Evolutionary conservation across 495 filamentous ascomycete species (phyloP), one percentile per base, ranked within the genome.

Genomic region (Trichoderma asperelloides): DNA sequence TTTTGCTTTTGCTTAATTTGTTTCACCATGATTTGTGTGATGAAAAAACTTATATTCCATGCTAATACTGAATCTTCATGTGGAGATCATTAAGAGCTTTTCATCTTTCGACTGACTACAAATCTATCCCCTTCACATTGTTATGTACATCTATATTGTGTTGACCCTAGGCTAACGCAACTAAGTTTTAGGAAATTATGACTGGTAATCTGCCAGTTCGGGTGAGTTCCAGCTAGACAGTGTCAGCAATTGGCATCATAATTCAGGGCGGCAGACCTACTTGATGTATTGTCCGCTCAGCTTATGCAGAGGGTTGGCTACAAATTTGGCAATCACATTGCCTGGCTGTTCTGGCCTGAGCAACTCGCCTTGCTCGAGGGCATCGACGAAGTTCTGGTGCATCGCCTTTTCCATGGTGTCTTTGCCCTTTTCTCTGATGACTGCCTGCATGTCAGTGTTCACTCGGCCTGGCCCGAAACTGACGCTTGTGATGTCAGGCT

Each of bases 91-190:
- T 84, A 86, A 81, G 89, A 86, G 79, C 89, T 95, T 96, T 96
- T 96, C 92, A 95, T 94, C 91, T 95, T 93, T 95, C 91, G 84
- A 81, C 92, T 96, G 92, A 96, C 49, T 60, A 76, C 79, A 77
- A 65, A 49, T 47, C 21, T 37, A 28, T 60, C 64, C 21, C 64
- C 21, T 66, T 45, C 47, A 60, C 23, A 41, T 63, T 67, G 37
- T 73, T 68, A 55, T 63, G 40, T 66, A 43, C 69, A 16, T 67
- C 45, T 45, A 15, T 63, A 64, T 66, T 47, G 28, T 69, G 27
- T 68, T 65, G 37, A 69, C 11, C 69, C 43, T 72, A 70, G 73
- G 77, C 67, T 67, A 66, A 47, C 33, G 9, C 55, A 30, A 60
- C 12, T 8, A 60, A 60, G 55, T 2, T 60, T 2, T 28, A 60